Percentiles rank a stretch among this genome's conserved stretches.
phyloP scores from a whole-genome alignment of 139 green algal species.

The Trebouxia sp. region DNA sequence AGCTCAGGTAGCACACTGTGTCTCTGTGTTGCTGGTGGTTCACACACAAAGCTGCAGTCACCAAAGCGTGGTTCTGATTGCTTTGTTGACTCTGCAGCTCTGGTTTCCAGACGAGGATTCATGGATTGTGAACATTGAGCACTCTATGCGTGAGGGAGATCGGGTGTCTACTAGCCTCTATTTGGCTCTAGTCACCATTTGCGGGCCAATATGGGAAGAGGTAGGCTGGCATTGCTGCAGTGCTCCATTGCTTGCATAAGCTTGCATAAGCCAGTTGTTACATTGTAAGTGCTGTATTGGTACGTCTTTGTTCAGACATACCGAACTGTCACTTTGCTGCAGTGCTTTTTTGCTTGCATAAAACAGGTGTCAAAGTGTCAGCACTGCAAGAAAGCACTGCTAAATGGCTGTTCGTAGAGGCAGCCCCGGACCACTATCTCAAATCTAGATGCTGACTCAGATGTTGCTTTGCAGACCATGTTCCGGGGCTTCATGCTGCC shows the following conservation, averaged over 20 bases:
- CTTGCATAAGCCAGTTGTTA: too few relatives aligned
- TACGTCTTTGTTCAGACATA: too few relatives aligned
- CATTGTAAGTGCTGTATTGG: too few relatives aligned
- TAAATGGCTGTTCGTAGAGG: too few relatives aligned
- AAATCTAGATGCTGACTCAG: too few relatives aligned
- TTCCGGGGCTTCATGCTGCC: constrained; percentile 95
- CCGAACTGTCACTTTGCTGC: not conserved
- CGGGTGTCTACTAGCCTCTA: constrained; percentile 53
- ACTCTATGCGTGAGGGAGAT: not conserved
- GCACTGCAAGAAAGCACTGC: not conserved
- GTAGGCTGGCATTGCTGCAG: constrained; percentile 9
- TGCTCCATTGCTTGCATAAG: not conserved
- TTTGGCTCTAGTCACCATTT: constrained; percentile 75
- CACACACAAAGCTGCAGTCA: not conserved
- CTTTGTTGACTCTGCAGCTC: not conserved
- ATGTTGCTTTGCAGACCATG: constrained; percentile 55
- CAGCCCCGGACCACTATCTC: too few relatives aligned
- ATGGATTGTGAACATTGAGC: not conserved
- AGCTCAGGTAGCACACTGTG: not conserved
- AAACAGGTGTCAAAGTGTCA: not conserved
- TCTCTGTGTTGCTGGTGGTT: not conserved
- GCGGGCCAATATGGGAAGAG: constrained; percentile 94
- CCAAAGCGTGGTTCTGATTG: not conserved
- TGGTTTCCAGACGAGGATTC: not conserved
- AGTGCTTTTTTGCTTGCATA: not conserved